Evolutionary conservation across 371 early-diverging fungal species (phyloP), one percentile per base, ranked within the genome.

Genomic region (Rhizomucor pusillus): DNA sequence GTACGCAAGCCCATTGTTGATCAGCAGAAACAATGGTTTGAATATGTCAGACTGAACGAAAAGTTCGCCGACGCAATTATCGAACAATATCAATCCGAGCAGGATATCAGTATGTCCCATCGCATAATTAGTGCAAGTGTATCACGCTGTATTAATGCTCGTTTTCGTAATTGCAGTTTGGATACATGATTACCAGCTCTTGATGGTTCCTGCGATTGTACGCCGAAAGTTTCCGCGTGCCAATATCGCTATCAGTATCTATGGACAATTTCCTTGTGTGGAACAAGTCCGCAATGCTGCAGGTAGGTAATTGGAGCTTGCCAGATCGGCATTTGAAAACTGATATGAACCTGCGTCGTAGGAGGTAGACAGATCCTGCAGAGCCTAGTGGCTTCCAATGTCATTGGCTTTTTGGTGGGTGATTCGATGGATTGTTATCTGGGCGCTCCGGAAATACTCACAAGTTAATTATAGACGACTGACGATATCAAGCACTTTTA

Each of bases 141-240:
- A 40, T 11, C 19, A 39, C 43, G 35, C 22, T n/a, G 14, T 18
- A 47, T 33, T 49, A 47, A 59, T 16, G 44, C 11, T 34, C 25
- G 41, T 18, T 57, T 55, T 81, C 37, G 12, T 19, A 44, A 33
- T 13, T 35, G 3, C 36, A 86, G 89, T 99, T 35, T 99, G 98
- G 98, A 83, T 98, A 45, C 95, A 99, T 66, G 99, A 99, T 78
- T 99, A 99, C 67, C 98, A 98, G 65, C 71, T 99, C 51, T 87
- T 98, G 86, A 74, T 98, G 37, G 81, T 98, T 7, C 99, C 99
- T 16, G 81, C 82, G 45, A 82, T 97, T 82, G 56, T 99, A 24
- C 82, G 94, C 47, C 67, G 84, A 57, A 67, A 70, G 41, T 67
- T 90, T 5, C 93, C 92, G 6, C 65, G 77, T 49, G 90, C 94